These are phyloP conservation scores for Geosmithia flava DNA, from an alignment of 2,329 filamentous ascomycete species.

Conservation along the genomic window DNA sequence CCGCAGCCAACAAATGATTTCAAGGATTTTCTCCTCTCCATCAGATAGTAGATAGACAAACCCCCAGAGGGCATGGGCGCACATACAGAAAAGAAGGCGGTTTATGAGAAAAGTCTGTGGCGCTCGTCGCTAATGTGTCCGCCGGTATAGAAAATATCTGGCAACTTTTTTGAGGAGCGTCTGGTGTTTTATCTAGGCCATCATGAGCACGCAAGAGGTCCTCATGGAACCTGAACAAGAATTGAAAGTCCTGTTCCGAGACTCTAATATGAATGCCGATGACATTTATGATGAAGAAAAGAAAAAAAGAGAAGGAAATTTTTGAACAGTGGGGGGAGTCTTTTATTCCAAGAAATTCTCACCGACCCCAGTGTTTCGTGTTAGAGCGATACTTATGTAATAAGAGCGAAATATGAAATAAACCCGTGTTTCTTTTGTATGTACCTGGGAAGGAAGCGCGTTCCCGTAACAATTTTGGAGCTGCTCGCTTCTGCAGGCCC, in stretches of 20 bases:
- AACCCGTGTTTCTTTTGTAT: neutral
- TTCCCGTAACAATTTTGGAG: neutral
- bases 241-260: constrained; percentile 87
- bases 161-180: constrained; percentile 63
- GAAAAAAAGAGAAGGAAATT: constrained; percentile 13
- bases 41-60: neutral
- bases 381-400: neutral
- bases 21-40: neutral
- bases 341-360: neutral
- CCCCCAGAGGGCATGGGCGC: too few relatives aligned
- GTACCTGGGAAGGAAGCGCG: neutral
- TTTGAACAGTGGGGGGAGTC: neutral
- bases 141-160: constrained; percentile 34
- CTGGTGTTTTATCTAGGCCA: constrained; percentile 68
- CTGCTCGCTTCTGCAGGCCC: neutral
- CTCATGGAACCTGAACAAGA: constrained; percentile 77
- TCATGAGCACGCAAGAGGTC: constrained; percentile 94
- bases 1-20: neutral
- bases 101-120: constrained; percentile 19
- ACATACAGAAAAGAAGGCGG: neutral
- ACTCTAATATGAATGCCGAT: constrained; percentile 97
- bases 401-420: neutral
- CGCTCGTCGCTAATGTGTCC: constrained; percentile 30
- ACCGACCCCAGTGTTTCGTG: constrained; percentile 10
- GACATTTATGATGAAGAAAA: constrained; percentile 56